These are phyloP conservation scores for Tillandsia fasciculata DNA, from an alignment of 176 grass and related monocot genomes.

Conservation along the genomic window DNA sequence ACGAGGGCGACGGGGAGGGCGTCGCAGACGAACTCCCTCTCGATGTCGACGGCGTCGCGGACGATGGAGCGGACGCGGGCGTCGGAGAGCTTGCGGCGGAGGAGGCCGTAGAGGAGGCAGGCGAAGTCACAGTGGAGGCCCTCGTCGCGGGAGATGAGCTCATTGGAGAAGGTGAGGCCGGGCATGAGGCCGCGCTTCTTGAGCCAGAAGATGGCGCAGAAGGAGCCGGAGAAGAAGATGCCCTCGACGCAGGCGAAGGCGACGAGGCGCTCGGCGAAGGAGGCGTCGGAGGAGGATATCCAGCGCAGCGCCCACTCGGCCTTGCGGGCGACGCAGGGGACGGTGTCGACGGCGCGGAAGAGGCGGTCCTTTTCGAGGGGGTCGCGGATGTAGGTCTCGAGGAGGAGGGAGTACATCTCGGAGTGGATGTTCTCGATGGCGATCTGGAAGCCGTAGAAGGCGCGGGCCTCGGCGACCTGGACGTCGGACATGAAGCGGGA, in stretches of 20 bases:
- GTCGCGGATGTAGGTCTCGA: constrained; percentile 82
- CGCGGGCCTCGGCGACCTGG: constrained; percentile 66
- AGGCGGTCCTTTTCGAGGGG: constrained; percentile 57
- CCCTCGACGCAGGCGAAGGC: constrained; percentile 86
- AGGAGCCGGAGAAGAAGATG: constrained; percentile 95
- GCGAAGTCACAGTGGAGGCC: constrained; percentile 95
- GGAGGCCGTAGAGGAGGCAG: constrained; percentile 73
- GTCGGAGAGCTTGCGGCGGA: constrained; percentile 44
- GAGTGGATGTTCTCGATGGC: constrained; percentile 99
- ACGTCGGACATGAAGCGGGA: constrained; percentile 86
- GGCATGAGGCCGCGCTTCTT: constrained; percentile 94
- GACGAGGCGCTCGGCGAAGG: constrained; percentile 71
- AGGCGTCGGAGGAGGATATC: constrained; percentile 52
- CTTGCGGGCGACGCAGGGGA: constrained; percentile 59
- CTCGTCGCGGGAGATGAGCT: constrained; percentile 97
- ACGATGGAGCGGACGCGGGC: constrained; percentile 47
- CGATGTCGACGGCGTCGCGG: constrained; percentile 62
- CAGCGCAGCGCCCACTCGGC: constrained; percentile 77
- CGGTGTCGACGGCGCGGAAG: constrained; percentile 69
- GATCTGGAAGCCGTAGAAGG: constrained; percentile 94
- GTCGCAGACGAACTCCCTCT: constrained; percentile 80
- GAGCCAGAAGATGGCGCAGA: constrained; percentile 96
- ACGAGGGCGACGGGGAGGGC: constrained; percentile 54
- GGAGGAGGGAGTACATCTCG: constrained; percentile 78
- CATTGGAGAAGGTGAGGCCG: constrained; percentile 91